Evolutionary conservation across 805 yeast species (phyloP).

Genomic region (Metschnikowia matae): DNA sequence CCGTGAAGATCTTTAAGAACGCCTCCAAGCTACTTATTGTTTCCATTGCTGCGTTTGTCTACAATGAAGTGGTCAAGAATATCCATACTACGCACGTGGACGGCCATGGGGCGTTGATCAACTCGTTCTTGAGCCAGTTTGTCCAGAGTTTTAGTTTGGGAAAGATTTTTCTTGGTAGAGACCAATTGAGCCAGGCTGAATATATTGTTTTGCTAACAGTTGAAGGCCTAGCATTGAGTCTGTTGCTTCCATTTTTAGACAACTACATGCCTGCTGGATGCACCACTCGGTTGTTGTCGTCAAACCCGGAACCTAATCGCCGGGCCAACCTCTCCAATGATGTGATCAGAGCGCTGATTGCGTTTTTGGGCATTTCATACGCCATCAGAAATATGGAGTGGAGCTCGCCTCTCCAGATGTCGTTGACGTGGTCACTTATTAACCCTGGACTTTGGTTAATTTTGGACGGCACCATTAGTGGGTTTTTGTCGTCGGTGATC

Average conservation of each 20-base stretch:
- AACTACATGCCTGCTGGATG: constrained; percentile 25
- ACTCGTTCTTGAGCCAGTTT: constrained; percentile 28
- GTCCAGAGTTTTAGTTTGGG: constrained; percentile 23
- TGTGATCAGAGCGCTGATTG: constrained; percentile 44
- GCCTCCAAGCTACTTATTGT: constrained; percentile 22
- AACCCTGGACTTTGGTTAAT: constrained; percentile 66
- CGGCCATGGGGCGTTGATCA: constrained; percentile 41
- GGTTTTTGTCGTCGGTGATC: constrained; percentile 40
- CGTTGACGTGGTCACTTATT: constrained; percentile 57
- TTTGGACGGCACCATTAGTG: constrained; percentile 56
- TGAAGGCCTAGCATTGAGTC: constrained; percentile 60
- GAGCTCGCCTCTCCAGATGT: constrained; percentile 62
- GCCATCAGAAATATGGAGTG: constrained; percentile 69
- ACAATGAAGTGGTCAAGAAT: constrained; percentile 50
- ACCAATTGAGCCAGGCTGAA: neutral
- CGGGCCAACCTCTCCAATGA: constrained; percentile 34
- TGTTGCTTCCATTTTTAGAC: constrained; percentile 46
- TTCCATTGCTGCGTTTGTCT: constrained; percentile 47
- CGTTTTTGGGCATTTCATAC: constrained; percentile 66
- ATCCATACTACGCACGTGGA: constrained; percentile 48
- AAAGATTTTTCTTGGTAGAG: constrained; percentile 2
- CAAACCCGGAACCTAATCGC: constrained; percentile 35
- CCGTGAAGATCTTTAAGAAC: neutral
- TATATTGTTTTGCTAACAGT: constrained; percentile 24
- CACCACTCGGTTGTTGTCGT: constrained; percentile 32